phyloP scores from a whole-genome alignment of 768 basidiomycete genomes.

The Tylopilus sp. region DNA sequence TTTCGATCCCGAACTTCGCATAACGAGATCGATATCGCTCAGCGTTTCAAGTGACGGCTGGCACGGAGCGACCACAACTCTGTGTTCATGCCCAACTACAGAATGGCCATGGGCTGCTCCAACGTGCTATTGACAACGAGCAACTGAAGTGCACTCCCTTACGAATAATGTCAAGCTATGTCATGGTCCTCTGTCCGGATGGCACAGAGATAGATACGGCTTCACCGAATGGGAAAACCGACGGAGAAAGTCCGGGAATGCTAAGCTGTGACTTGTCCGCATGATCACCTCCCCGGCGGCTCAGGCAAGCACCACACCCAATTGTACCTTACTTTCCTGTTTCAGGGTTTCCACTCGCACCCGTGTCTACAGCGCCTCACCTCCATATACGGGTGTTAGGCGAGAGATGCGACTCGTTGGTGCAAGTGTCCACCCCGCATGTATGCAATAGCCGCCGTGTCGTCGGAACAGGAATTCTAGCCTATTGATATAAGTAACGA shows the following conservation, averaged over 20 bases:
- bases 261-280: slow-evolving; percentile 1
- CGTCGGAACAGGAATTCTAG: slow-evolving; percentile 2
- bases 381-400: not conserved
- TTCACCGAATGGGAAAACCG: not conserved
- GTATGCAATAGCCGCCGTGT: slow-evolving; percentile 1
- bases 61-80: not conserved
- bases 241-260: not conserved
- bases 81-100: not conserved
- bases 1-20: no score
- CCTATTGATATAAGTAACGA: slow-evolving; percentile 12
- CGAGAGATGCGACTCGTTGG: not conserved
- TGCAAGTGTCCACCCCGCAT: not conserved
- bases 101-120: no score
- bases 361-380: not conserved
- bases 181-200: not conserved
- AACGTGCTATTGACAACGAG: no score
- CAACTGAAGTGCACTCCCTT: not conserved
- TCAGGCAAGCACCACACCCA: not conserved
- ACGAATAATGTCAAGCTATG: not conserved
- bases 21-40: no score
- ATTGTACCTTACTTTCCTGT: slow-evolving; percentile 1
- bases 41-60: not conserved
- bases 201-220: not conserved
- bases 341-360: not conserved
- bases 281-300: slow-evolving; percentile 7